These are phyloP conservation scores for Aspergillus carlsbadensis DNA, from an alignment of 495 filamentous ascomycete genomes.

Conservation along the genomic window DNA sequence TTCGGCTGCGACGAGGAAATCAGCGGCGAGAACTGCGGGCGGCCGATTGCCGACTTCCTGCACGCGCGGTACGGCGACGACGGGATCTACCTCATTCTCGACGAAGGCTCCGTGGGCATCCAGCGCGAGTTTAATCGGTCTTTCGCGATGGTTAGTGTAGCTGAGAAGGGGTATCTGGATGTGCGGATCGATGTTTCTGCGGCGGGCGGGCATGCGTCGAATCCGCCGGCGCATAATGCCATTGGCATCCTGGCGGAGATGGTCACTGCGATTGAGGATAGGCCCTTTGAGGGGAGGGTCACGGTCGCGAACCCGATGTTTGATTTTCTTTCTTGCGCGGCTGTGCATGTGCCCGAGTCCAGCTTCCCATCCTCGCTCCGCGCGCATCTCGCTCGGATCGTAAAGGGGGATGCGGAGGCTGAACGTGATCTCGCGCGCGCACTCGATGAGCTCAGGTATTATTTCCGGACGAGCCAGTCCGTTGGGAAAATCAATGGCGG, in stretches of 20 bases:
- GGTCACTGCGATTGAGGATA: not conserved
- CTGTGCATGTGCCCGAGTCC: too few relatives aligned
- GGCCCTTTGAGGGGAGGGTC: not conserved
- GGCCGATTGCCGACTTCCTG: not conserved
- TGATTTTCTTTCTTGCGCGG: too few relatives aligned
- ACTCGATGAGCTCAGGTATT: not conserved
- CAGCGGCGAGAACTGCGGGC: not conserved
- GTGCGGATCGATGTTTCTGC: not conserved
- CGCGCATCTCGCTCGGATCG: too few relatives aligned
- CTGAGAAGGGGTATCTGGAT: not conserved
- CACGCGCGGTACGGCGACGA: not conserved
- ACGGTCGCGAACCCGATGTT: too few relatives aligned
- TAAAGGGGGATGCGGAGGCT: too few relatives aligned
- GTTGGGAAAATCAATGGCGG: not conserved
- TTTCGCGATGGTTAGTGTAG: not conserved
- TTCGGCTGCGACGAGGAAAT: conserved; percentile 3
- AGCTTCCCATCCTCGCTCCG: too few relatives aligned
- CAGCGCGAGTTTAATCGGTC: not conserved
- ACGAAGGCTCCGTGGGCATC: not conserved
- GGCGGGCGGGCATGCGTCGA: not conserved
- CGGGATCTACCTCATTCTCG: not conserved
- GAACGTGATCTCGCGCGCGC: not conserved
- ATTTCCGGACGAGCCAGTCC: not conserved
- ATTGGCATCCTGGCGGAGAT: conserved; percentile 1
- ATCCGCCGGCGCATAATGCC: not conserved